Base-by-base conservation (phyloP, 2,329 filamentous ascomycete species). In the Paecilomyces dactylethromorphus region DNA sequence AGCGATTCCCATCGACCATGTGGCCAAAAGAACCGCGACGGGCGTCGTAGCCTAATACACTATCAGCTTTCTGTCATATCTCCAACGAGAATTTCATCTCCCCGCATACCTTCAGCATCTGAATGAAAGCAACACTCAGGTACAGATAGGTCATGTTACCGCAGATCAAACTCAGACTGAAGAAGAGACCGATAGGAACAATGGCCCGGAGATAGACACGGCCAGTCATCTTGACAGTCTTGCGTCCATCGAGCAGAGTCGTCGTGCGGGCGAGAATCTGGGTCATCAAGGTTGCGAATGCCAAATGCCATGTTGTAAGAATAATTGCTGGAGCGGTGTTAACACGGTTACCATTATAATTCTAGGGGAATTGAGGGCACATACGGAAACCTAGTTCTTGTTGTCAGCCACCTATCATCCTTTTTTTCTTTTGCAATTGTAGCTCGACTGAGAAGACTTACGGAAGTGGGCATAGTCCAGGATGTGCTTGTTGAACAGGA, bases 401-500 rank as follows among this genome's bases (percentile, higher is more conserved):
- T 35, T 13, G 53, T 62, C 55, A 63, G 60, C 35, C 52, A 52
- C 24, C 35, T 58, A 61, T 60, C 56, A 58, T 51, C 22, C 15
- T 45, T 15, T 39, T 15, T 39, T 15, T 5, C 35, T 15, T n/a
- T 21, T 45, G 39, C 39, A 8, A 6, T 18, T 2, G 39, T 7
- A 45, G 39, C n/a, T 45, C n/a, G n/a, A n/a, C 39, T 6, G 15
- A 45, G 39, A 18, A 45, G 18, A 71, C 87, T 81, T 83, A 91
- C 88, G 84, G 81, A 97, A 97, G 63, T 90, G 84, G 63, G 88
- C 83, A 45, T 88, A 92, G 70, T 93, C 87, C 63, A 97, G 84
- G 70, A 99, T 91, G 86, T 91, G 96, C 85, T 99, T 99, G 87
- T 99, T 97, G 88, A 97, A 97, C 62, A 99, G 82, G 74, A 99